phyloP scores from a whole-genome alignment of 768 basidiomycete genomes.

The Lyophyllum semitale region DNA sequence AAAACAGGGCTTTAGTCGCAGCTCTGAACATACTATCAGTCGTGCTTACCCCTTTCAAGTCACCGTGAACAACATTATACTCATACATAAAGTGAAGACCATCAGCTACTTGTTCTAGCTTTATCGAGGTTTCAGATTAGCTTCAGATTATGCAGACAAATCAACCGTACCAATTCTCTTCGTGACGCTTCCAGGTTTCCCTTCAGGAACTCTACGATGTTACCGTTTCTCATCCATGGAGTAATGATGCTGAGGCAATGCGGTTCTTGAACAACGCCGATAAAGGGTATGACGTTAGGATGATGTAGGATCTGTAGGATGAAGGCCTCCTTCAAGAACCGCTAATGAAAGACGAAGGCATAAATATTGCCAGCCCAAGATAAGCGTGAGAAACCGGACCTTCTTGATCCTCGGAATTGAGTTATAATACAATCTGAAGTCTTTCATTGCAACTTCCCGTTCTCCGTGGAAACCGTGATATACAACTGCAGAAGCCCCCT shows the following conservation, averaged over 20 bases:
- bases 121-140: background rate
- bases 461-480: conserved; percentile 13
- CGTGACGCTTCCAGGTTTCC: conserved; percentile 1
- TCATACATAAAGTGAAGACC: conserved; percentile 27
- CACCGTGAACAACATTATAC: conserved; percentile 37
- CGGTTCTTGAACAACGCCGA: conserved; percentile 19
- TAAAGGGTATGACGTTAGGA: conserved; percentile 23
- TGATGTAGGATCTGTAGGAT: conserved; percentile 21
- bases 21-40: background rate
- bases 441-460: conserved; percentile 19
- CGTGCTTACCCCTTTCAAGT: conserved; percentile 37
- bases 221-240: conserved; percentile 32
- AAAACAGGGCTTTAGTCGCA: background rate
- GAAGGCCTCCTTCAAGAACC: conserved; percentile 21
- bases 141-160: background rate
- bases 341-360: background rate
- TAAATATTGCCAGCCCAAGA: background rate
- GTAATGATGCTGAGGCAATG: conserved; percentile 22
- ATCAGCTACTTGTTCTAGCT: conserved; percentile 29
- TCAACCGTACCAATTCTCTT: conserved; percentile 12
- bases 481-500: conserved; percentile 17
- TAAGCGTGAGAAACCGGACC: background rate
- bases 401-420: conserved; percentile 6
- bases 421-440: conserved; percentile 11
- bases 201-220: conserved; percentile 19